phyloP scores from a whole-genome alignment of 768 basidiomycete species.

The Gloeopeniophorella convolvens region DNA sequence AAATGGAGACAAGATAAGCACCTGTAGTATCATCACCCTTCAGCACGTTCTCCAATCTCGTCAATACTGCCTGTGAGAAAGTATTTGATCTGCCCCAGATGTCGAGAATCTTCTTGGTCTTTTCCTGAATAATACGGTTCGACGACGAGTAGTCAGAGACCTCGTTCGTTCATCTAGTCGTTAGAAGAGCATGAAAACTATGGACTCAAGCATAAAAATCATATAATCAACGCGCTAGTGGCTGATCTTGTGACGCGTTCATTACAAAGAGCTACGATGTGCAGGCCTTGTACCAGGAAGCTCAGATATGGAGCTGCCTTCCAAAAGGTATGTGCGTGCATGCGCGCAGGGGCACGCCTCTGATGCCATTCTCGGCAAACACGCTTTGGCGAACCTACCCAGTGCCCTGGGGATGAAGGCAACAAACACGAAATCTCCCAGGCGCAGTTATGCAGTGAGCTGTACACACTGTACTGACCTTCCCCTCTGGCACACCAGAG shows the following conservation, averaged over 20 bases:
- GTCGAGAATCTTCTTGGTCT: slow-evolving; percentile 93
- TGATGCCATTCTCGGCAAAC: slow-evolving; percentile 3
- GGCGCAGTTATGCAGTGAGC: slow-evolving; percentile 6
- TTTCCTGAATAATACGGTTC: slow-evolving; percentile 66
- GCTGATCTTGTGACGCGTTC: slow-evolving; percentile 17
- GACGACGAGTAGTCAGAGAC: slow-evolving; percentile 19
- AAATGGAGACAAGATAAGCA: slow-evolving; percentile 65
- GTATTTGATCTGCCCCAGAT: slow-evolving; percentile 93
- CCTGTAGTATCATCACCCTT: slow-evolving; percentile 65
- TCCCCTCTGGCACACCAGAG: slow-evolving; percentile 59
- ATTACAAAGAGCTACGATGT: slow-evolving; percentile 19
- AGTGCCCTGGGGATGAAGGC: slow-evolving; percentile 1
- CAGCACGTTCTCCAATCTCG: slow-evolving; percentile 64
- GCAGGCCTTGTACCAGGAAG: slow-evolving; percentile 11
- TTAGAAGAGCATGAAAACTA: slow-evolving; percentile 26
- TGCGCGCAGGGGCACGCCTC: slow-evolving; percentile 12
- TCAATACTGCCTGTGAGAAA: slow-evolving; percentile 72
- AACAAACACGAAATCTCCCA: slow-evolving; percentile 16
- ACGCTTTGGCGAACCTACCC: slow-evolving; percentile 13
- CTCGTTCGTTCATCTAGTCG: slow-evolving; percentile 36
- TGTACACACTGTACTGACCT: slow-evolving; percentile 58
- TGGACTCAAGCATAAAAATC: slow-evolving; percentile 19
- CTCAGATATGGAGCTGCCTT: slow-evolving; percentile 11
- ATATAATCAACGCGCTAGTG: slow-evolving; percentile 28
- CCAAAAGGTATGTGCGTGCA: slow-evolving; percentile 1